Base-by-base conservation (phyloP, 1,284 basidiomycete species). In the Ganoderma resinaceum region DNA sequence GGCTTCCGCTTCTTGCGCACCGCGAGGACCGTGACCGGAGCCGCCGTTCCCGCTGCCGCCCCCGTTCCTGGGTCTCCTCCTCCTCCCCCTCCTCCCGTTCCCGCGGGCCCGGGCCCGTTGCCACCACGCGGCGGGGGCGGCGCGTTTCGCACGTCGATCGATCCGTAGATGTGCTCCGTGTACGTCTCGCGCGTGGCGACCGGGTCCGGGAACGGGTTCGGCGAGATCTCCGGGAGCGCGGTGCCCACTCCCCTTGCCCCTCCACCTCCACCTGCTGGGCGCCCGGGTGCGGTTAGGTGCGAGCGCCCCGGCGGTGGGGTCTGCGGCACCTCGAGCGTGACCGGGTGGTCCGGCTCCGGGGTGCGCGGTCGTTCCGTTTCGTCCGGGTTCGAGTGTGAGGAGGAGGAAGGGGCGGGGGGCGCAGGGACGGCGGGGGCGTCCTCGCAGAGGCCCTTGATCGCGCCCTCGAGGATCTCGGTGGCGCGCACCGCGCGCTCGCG, bases 381-480 rank as follows among this genome's bases (percentile, higher is more conserved):
- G 23, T 61, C n/a, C 16, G 49, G 43, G 43, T 49, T 49, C 26
- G 23, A 20, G 14, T 46, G 23, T 9, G 59, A 49, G 7, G 57
- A n/a, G 11, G 62, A 52, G 5, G 63, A 14, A 40, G 77, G 71
- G 20, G 77, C 69, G 65, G 80, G 72, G 57, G 87, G 26, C 16
- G 66, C 62, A 31, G 62, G 63, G 38, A 67, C 35, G 26, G 68
- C 69, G 2, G 71, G 69, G 0, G 69, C 68, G 52, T 70, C 83
- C n/a, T 86, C 89, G 78, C 93, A 94, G 57, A 94, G 80, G 3
- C 91, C 89, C 70, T 84, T 84, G 67, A 94, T 90, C 14, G 89
- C 82, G 31, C 83, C 84, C 76, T 94, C 89, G 72, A 96, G 82
- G 42, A 88, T 85, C 73, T 88, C 88, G 18, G 94, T 95, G 9